Evolutionary conservation across 345 rosid genomes (phyloP), one percentile per base, ranked within the genome.

Genomic region (Salix dunnii): DNA sequence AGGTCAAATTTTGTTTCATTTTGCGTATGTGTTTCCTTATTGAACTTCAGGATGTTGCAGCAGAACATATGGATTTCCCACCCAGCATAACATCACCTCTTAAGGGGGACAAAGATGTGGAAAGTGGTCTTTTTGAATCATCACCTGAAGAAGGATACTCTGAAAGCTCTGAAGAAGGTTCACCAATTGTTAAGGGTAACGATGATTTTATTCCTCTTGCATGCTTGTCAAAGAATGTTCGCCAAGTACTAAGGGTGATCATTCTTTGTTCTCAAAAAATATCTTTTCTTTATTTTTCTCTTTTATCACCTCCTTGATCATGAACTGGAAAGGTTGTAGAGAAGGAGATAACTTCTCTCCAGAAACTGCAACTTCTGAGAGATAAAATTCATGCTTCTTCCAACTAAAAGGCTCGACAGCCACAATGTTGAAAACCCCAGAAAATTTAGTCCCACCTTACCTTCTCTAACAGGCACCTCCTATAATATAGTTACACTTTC

Each of bases 391-490:
- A 69, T 76, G 62, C 76, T 78, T 82, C 74, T 67, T 79, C 84
- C 90, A 77, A 79, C 82, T 72, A 86, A 94, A 85, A 83, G 84
- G 74, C 81, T 81, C 68, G 69, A 77, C 64, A 82, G 78, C 64
- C 77, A 73, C 20, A 82, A 82, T 67, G 92, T 82, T 69, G 79
- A 75, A 74, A 70, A 77, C 74, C 67, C 68, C 77, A 73, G 75
- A 55, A 74, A 78, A 76, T 80, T 76, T 78, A 86, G 76, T 83
- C 85, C 90, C 71, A 64, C 78, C 75, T 68, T 74, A 20, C 73
- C 88, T 76, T 87, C 87, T 75, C 82, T 82, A 64, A 78, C 84
- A 84, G 97, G 99, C 85, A 90, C 62, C 25, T 43, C 77, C 77
- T 42, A 46, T 58, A 61, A 74, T 66, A 79, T 53, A 66, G 81